Evolutionary conservation across 306 rosid genomes (phyloP), one percentile per base, ranked within the genome.

Genomic region (Hippophae rhamnoides): DNA sequence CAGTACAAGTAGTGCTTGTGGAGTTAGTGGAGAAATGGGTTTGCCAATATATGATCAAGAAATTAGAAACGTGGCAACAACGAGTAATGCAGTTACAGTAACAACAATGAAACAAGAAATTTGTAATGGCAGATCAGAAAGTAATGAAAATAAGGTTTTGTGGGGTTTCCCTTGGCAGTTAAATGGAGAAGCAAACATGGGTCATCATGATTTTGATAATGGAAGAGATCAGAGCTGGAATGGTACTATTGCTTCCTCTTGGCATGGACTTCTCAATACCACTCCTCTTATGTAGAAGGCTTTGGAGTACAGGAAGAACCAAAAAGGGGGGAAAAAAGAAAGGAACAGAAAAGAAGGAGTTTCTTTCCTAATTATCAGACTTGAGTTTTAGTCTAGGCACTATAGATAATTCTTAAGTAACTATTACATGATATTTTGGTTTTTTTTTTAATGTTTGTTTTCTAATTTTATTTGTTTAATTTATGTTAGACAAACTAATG

Each of bases 101-200:
- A 31, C 38, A 31, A 31, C 38, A 31, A 76, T 81, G 83, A 92
- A 92, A 82, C 95, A 92, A 77, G 95, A 92, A 54, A 23, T 67
- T 12, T 47, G 82, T 68, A 76, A 73, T 75, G 82, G 54, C 0
- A 69, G 38, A 31, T 31, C 71, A 60, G 78, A 78, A 53, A 70
- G 69, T 74, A 76, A 76, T 31, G 38, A 31, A 27, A 77, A 50
- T 45, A 87, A 54, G 73, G 83, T 80, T 6, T 73, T 86, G 77
- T 92, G 87, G 90, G 99, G 95, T 23, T 77, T 81, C 45, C 99
- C 99, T 10, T 87, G 99, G 99, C 99, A 92, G 63, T 45, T 76
- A 41, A 88, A 76, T 31, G 38, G 38, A 2, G 38, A 31, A 31
- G 74, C 38, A 31, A 31, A 13, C 3, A n/a, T 79, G 82, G 73